These are phyloP conservation scores for Phragmites australis DNA, from an alignment of 176 grass and related monocot genomes.

Conservation along the genomic window DNA sequence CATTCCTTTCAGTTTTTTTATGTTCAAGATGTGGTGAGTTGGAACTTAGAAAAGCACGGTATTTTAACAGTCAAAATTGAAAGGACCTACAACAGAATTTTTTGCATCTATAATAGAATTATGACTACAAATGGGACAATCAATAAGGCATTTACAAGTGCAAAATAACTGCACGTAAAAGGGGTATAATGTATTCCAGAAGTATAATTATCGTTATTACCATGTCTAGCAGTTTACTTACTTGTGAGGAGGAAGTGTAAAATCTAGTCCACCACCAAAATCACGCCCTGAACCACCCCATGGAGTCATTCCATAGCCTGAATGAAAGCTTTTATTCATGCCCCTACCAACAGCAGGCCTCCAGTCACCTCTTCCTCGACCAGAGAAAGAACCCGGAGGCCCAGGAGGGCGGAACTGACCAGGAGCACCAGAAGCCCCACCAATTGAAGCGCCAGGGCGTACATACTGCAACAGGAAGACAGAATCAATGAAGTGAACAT, in stretches of 20 bases:
- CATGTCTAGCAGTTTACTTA: conserved; percentile 52
- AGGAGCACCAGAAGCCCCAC: conserved; percentile 51
- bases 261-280: conserved; percentile 76
- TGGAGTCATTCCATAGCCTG: conserved; percentile 58
- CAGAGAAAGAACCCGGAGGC: conserved; percentile 56
- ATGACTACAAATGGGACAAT: not conserved
- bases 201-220: not conserved
- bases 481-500: conserved; percentile 29
- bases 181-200: conserved; percentile 9
- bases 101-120: not conserved
- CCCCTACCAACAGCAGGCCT: conserved; percentile 72
- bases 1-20: too few relatives aligned
- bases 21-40: too few relatives aligned
- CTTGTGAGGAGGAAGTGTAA: conserved; percentile 93
- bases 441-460: conserved; percentile 64
- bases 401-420: conserved; percentile 70
- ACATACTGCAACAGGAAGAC: conserved; percentile 69
- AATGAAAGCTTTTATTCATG: conserved; percentile 69
- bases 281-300: conserved; percentile 83
- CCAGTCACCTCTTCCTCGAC: conserved; percentile 93
- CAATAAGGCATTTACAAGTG: conserved; percentile 1
- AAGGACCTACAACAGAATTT: not conserved
- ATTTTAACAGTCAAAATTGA: too few relatives aligned
- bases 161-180: conserved; percentile 3
- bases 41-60: too few relatives aligned